Conservation (phyloP, 73 alveolate genomes). For the Paramecium pentaurelia region DNA sequence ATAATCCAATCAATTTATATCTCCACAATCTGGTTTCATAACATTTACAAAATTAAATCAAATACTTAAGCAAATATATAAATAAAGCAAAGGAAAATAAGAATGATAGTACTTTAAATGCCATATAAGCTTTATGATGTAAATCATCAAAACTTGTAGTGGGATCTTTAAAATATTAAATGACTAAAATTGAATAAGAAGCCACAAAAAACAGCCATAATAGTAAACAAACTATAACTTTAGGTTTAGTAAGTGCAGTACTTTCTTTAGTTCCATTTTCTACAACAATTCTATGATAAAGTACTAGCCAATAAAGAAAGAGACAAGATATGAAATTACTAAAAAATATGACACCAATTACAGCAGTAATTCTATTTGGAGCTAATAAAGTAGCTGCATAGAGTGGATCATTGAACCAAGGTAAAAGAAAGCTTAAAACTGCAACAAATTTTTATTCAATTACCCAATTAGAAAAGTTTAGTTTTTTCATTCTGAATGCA, state of each 20-base stretch:
- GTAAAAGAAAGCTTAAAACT: neutral
- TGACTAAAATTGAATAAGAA: neutral
- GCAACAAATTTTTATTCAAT: neutral
- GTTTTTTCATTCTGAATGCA: neutral
- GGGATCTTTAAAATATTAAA: neutral
- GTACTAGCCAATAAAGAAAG: conserved; percentile 36
- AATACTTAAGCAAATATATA: neutral
- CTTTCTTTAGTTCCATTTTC: neutral
- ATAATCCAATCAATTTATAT: conserved; percentile 12
- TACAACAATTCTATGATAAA: neutral
- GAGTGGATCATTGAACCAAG: neutral
- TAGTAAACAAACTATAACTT: neutral
- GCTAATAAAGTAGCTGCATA: neutral
- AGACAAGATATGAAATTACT: neutral
- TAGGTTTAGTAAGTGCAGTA: neutral
- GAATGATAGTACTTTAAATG: neutral
- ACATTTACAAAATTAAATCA: neutral
- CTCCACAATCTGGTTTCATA: conserved; percentile 26
- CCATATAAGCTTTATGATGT: neutral
- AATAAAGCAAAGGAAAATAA: neutral
- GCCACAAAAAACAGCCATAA: conserved; percentile 6
- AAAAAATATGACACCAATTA: neutral
- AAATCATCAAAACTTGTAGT: conserved; percentile 11
- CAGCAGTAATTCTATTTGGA: neutral
- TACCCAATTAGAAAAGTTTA: neutral